Percentiles rank a stretch among this genome's conserved stretches.
Evolutionary conservation across 1,284 basidiomycete species (phyloP).

Genomic region (Ustilago esculenta): DNA sequence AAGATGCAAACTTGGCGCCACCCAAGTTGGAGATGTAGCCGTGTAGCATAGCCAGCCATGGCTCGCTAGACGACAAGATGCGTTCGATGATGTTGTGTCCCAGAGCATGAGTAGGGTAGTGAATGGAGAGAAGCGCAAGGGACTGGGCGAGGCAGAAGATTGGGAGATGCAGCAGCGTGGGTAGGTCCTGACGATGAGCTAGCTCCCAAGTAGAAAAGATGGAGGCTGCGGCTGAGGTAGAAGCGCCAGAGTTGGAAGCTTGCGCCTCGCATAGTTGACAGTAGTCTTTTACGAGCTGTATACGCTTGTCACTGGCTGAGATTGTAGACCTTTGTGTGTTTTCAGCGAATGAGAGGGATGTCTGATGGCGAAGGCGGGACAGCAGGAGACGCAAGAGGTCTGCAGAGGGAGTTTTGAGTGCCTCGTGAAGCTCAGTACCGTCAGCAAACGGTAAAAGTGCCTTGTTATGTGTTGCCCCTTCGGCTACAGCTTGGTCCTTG

Average conservation of each 20-base stretch:
- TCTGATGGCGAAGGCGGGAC: constrained; percentile 38
- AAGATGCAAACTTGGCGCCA: constrained; percentile 21
- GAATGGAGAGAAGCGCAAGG: constrained; percentile 53
- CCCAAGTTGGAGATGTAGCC: constrained; percentile 44
- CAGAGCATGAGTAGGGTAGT: constrained; percentile 57
- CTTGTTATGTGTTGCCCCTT: constrained; percentile 11
- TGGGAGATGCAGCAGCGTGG: constrained; percentile 46
- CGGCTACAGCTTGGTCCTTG: background rate
- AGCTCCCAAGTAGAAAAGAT: constrained; percentile 47
- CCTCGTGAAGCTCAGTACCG: constrained; percentile 30
- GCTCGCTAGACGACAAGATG: constrained; percentile 44
- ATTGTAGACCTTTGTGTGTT: constrained; percentile 36
- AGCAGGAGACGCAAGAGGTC: constrained; percentile 36
- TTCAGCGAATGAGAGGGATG: constrained; percentile 34
- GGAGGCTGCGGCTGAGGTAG: constrained; percentile 24
- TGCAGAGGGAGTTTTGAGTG: constrained; percentile 42
- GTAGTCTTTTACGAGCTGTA: constrained; percentile 41
- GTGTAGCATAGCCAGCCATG: constrained; percentile 51
- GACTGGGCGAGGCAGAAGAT: constrained; percentile 60
- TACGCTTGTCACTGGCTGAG: constrained; percentile 38
- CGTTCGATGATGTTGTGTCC: constrained; percentile 52
- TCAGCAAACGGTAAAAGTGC: constrained; percentile 19
- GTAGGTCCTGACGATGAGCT: constrained; percentile 40
- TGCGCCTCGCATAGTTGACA: constrained; percentile 43
- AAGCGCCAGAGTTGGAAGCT: constrained; percentile 23